Conservation (phyloP, 495 filamentous ascomycete genomes). For the Xylaria cubensis region DNA sequence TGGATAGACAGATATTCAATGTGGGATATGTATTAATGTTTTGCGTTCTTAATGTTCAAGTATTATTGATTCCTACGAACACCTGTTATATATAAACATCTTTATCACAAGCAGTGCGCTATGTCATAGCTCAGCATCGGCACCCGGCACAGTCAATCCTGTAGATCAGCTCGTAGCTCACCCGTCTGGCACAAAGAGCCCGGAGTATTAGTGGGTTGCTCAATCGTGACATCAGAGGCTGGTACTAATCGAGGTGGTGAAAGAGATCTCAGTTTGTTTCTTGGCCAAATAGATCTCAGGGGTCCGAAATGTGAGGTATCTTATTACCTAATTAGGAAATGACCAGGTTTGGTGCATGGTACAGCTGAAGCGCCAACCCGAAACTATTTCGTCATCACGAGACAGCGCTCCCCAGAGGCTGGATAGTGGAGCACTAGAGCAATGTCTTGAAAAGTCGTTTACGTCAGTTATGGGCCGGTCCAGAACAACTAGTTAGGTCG, state of each 20-base stretch:
- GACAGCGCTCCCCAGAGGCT: not conserved
- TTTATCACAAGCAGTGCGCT: not conserved
- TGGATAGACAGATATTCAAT: not conserved
- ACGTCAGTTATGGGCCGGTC: constrained; percentile 8
- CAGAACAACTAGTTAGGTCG: not conserved
- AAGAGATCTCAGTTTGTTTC: constrained; percentile 10
- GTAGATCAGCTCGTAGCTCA: not conserved
- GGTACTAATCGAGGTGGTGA: not conserved
- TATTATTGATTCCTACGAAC: too few relatives aligned
- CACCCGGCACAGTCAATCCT: not conserved
- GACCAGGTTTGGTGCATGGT: not conserved
- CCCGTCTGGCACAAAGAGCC: not conserved
- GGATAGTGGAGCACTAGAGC: not conserved
- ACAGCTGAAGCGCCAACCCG: not conserved
- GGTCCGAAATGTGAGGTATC: not conserved
- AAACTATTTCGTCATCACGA: constrained; percentile 11
- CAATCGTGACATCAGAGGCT: constrained; percentile 20
- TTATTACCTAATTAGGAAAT: constrained; percentile 13
- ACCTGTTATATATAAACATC: not conserved
- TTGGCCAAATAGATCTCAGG: constrained; percentile 1
- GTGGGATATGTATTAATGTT: not conserved
- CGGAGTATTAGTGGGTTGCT: not conserved
- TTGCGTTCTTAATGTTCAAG: not conserved
- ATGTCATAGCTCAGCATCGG: constrained; percentile 15
- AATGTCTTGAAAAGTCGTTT: constrained; percentile 9